Conservation (phyloP, 2,329 filamentous ascomycete genomes). For the Sphaerulina musiva region DNA sequence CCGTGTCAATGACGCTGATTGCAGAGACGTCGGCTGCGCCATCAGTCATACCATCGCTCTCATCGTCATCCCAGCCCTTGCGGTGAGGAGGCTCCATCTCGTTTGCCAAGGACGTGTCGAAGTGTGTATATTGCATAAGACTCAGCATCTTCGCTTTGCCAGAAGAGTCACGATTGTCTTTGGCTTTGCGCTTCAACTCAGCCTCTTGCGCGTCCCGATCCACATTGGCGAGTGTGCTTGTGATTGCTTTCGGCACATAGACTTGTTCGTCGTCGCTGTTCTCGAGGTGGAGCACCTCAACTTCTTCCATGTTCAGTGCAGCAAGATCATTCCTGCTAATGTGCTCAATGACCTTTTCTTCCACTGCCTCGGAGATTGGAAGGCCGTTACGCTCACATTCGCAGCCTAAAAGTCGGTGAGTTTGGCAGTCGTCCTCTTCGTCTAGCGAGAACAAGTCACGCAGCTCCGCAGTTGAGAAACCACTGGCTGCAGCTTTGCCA, state of each 20-base stretch:
- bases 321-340: constrained; percentile 25
- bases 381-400: constrained; percentile 52
- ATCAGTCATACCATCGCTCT: constrained; percentile 11
- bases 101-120: constrained; percentile 38
- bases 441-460: constrained; percentile 62
- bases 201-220: constrained; percentile 35
- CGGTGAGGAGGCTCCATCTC: neutral
- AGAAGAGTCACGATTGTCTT: constrained; percentile 29
- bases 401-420: constrained; percentile 61
- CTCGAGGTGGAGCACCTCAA: constrained; percentile 22
- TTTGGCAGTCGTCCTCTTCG: constrained; percentile 55
- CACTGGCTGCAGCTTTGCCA: constrained; percentile 53
- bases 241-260: constrained; percentile 1
- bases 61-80: neutral
- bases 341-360: constrained; percentile 17
- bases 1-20: constrained; percentile 26
- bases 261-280: constrained; percentile 25
- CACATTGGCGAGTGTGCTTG: constrained; percentile 26
- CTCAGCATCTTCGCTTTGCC: constrained; percentile 42
- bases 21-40: constrained; percentile 29
- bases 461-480: constrained; percentile 61
- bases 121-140: constrained; percentile 51
- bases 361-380: constrained; percentile 21
- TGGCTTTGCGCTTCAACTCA: constrained; percentile 26
- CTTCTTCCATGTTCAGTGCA: constrained; percentile 16